Evolutionary conservation across 371 early-diverging fungal genomes (phyloP).

Genomic region (Basidiobolus meristosporus): DNA sequence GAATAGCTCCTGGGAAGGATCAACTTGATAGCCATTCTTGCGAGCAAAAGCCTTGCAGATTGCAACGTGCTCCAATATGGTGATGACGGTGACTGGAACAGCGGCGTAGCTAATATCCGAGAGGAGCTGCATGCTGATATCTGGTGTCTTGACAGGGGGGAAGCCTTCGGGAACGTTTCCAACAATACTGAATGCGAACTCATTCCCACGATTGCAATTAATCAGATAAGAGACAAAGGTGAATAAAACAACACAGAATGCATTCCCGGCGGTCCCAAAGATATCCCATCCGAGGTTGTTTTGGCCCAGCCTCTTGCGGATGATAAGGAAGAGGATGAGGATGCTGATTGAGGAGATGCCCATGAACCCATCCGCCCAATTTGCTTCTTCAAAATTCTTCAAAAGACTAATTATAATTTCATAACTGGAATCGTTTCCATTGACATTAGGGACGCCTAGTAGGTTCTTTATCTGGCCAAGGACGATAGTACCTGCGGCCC

Average conservation of each 20-base stretch:
- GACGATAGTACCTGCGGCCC: slow-evolving; percentile 56
- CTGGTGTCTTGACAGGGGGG: slow-evolving; percentile 28
- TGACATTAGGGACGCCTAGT: not conserved
- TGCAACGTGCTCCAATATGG: not conserved
- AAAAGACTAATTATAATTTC: not conserved
- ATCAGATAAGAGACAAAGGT: not conserved
- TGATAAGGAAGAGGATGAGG: not conserved
- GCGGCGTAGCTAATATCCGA: not conserved
- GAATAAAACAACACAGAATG: not conserved
- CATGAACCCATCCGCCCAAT: not conserved
- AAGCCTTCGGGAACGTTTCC: slow-evolving; percentile 69
- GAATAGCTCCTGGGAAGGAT: slow-evolving; percentile 62
- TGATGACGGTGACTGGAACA: not conserved
- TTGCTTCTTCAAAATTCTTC: not conserved
- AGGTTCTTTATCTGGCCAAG: slow-evolving; percentile 7
- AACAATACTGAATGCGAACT: slow-evolving; percentile 29
- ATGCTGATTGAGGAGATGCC: not conserved
- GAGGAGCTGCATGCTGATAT: not conserved
- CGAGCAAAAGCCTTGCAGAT: slow-evolving; percentile 32
- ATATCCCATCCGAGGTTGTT: not conserved
- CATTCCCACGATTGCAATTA: no score
- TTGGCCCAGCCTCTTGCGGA: not conserved
- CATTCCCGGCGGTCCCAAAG: not conserved
- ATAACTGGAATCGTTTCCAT: not conserved
- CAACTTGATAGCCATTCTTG: slow-evolving; percentile 22